Percentiles rank a stretch among this genome's conserved stretches.
phyloP scores from a whole-genome alignment of 371 early-diverging fungal genomes.

The Fennellomyces sp. region DNA sequence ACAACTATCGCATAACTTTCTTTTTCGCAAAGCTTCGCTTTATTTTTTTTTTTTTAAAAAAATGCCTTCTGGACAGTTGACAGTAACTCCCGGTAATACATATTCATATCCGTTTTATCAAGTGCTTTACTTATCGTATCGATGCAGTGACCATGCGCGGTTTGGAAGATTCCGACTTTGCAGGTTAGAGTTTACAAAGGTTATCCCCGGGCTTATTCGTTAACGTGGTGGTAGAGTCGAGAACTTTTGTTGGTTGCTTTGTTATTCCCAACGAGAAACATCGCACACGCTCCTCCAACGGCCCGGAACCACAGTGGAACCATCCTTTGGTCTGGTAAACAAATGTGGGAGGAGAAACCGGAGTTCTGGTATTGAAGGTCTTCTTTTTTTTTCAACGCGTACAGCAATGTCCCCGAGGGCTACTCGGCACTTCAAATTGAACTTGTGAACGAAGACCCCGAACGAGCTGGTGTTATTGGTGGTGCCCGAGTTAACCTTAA shows the following conservation, averaged over 20 bases:
- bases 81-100: background rate
- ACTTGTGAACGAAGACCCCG: slow-evolving; percentile 37
- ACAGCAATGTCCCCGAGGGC: slow-evolving; percentile 27
- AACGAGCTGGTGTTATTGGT: slow-evolving; percentile 36
- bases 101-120: background rate
- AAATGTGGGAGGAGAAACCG: too few species aligned
- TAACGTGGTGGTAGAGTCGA: slow-evolving; percentile 14
- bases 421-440: slow-evolving; percentile 26
- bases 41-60: background rate
- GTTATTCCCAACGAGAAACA: slow-evolving; percentile 41
- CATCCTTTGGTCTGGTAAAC: slow-evolving; percentile 37
- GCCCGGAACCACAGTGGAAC: slow-evolving; percentile 41
- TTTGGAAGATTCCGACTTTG: slow-evolving; percentile 12
- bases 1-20: too few species aligned
- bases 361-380: too few species aligned
- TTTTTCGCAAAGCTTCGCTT: too few species aligned
- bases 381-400: background rate
- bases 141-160: slow-evolving; percentile 11
- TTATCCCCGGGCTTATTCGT: background rate
- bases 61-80: slow-evolving; percentile 1
- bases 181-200: slow-evolving; percentile 3
- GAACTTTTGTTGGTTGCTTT: slow-evolving; percentile 40
- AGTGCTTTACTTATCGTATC: too few species aligned
- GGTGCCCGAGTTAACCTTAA: slow-evolving; percentile 22
- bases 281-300: slow-evolving; percentile 35